phyloP scores from a whole-genome alignment of 2,329 filamentous ascomycete genomes.

The Aspergillus ochraceoroseus region DNA sequence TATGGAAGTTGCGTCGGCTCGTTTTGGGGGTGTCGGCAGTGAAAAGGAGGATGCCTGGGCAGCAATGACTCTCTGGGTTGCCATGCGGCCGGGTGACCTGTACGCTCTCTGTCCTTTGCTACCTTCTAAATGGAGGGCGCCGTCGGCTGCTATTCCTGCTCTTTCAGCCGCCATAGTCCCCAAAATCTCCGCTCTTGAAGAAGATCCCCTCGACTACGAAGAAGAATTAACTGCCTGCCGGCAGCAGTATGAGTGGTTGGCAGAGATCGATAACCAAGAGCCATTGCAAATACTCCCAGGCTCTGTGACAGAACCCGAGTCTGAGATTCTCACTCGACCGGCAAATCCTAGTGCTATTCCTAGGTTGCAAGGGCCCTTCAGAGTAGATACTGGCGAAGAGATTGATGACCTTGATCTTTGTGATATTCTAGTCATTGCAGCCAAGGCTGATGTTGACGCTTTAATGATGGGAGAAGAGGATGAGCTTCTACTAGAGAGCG shows the following conservation, averaged over 20 bases:
- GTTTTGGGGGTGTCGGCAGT: slow-evolving; percentile 68
- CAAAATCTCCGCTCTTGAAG: slow-evolving; percentile 51
- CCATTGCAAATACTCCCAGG: slow-evolving; percentile 39
- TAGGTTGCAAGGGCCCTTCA: slow-evolving; percentile 59
- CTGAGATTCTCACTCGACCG: slow-evolving; percentile 55
- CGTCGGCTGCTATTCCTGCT: slow-evolving; percentile 70
- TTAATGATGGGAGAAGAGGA: slow-evolving; percentile 51
- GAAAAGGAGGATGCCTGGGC: slow-evolving; percentile 69
- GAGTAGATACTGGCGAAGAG: slow-evolving; percentile 47
- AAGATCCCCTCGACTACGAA: slow-evolving; percentile 41
- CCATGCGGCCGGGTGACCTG: slow-evolving; percentile 89
- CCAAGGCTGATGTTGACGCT: slow-evolving; percentile 50
- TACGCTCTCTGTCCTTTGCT: slow-evolving; percentile 90
- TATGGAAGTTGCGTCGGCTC: slow-evolving; percentile 88
- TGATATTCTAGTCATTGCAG: slow-evolving; percentile 56
- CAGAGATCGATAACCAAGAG: slow-evolving; percentile 53
- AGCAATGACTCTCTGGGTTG: slow-evolving; percentile 92
- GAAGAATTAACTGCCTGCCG: slow-evolving; percentile 46
- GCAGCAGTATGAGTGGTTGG: slow-evolving; percentile 58
- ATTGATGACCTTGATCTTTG: slow-evolving; percentile 55
- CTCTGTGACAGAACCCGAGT: slow-evolving; percentile 38
- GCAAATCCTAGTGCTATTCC: slow-evolving; percentile 52
- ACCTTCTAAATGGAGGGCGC: slow-evolving; percentile 77
- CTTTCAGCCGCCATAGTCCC: slow-evolving; percentile 77
- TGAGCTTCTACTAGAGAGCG: slow-evolving; percentile 38